phyloP scores from a whole-genome alignment of 1,284 basidiomycete genomes.

The Puccinia triticina region DNA sequence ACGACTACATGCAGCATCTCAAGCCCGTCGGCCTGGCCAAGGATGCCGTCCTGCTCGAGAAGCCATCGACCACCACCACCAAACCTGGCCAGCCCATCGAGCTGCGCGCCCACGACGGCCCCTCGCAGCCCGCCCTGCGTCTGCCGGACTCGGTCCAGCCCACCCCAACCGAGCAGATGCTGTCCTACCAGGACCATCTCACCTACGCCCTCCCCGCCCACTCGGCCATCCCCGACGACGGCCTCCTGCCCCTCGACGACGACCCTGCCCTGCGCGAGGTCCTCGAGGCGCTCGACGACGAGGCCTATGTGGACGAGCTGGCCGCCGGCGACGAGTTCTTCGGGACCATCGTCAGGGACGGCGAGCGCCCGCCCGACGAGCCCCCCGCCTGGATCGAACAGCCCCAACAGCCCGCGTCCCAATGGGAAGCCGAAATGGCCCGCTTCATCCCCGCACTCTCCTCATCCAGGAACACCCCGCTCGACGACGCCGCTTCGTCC shows the following conservation, averaged over 20 bases:
- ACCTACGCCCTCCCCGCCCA: slow-evolving; percentile 34
- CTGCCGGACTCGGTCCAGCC: slow-evolving; percentile 62
- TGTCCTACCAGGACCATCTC: slow-evolving; percentile 33
- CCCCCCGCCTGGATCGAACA: slow-evolving; percentile 54
- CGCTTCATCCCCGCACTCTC: slow-evolving; percentile 33
- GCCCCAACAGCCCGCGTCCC: slow-evolving; percentile 66
- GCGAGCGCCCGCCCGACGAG: slow-evolving; percentile 56
- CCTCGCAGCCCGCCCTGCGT: slow-evolving; percentile 53
- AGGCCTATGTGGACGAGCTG: slow-evolving; percentile 68
- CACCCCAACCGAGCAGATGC: slow-evolving; percentile 53
- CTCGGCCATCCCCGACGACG: slow-evolving; percentile 54
- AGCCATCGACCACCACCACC: slow-evolving; percentile 57
- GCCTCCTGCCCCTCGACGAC: slow-evolving; percentile 73
- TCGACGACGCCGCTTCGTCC: slow-evolving; percentile 52
- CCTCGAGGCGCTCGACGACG: slow-evolving; percentile 92
- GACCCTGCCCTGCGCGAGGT: slow-evolving; percentile 91
- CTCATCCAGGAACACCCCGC: slow-evolving; percentile 32
- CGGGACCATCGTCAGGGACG: slow-evolving; percentile 68
- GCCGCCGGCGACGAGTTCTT: slow-evolving; percentile 59
- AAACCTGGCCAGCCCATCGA: slow-evolving; percentile 60
- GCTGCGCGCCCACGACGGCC: slow-evolving; percentile 54
- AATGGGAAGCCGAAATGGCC: slow-evolving; percentile 57
- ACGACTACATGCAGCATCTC: slow-evolving; percentile 99
- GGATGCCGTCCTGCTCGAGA: slow-evolving; percentile 65
- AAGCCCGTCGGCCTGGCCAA: slow-evolving; percentile 72